Conservation (phyloP, 345 rosid species). For the Toxicodendron radicans region DNA sequence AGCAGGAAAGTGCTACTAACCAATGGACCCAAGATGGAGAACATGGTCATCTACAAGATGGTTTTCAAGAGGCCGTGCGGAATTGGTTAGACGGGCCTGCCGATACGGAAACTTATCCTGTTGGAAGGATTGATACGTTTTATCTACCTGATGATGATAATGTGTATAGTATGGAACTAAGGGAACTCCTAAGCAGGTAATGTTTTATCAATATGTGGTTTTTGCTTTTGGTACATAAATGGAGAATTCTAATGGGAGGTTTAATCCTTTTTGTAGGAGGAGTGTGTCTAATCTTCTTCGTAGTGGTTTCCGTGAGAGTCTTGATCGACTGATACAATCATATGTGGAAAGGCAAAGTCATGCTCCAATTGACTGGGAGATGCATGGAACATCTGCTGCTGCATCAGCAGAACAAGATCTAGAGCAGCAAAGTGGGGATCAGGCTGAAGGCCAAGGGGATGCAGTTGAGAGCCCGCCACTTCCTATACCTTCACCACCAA, state of each 20-base stretch:
- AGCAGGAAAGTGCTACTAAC: slow-evolving; percentile 38
- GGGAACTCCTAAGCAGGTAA: slow-evolving; percentile 86
- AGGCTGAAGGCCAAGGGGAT: slow-evolving; percentile 47
- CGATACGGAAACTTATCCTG: slow-evolving; percentile 41
- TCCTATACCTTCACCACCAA: slow-evolving; percentile 46
- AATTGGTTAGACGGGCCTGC: slow-evolving; percentile 62
- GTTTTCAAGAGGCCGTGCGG: slow-evolving; percentile 52
- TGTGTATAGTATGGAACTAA: slow-evolving; percentile 62
- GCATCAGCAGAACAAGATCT: slow-evolving; percentile 46
- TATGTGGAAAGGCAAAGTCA: slow-evolving; percentile 85
- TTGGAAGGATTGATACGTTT: slow-evolving; percentile 48
- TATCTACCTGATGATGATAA: slow-evolving; percentile 66
- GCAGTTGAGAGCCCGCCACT: slow-evolving; percentile 46
- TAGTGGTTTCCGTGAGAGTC: slow-evolving; percentile 89
- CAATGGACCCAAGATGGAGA: slow-evolving; percentile 46
- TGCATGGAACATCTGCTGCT: slow-evolving; percentile 53
- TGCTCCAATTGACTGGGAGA: slow-evolving; percentile 64
- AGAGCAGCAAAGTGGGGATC: slow-evolving; percentile 54
- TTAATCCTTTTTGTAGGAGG: slow-evolving; percentile 57
- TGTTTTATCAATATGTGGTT: slow-evolving; percentile 13
- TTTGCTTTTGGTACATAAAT: slow-evolving; percentile 9
- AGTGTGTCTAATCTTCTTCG: slow-evolving; percentile 89
- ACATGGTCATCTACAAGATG: slow-evolving; percentile 36
- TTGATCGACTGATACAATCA: slow-evolving; percentile 79
- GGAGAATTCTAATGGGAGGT: slow-evolving; percentile 18